phyloP scores from a whole-genome alignment of 176 grass and related monocot species.

The Lolium rigidum region DNA sequence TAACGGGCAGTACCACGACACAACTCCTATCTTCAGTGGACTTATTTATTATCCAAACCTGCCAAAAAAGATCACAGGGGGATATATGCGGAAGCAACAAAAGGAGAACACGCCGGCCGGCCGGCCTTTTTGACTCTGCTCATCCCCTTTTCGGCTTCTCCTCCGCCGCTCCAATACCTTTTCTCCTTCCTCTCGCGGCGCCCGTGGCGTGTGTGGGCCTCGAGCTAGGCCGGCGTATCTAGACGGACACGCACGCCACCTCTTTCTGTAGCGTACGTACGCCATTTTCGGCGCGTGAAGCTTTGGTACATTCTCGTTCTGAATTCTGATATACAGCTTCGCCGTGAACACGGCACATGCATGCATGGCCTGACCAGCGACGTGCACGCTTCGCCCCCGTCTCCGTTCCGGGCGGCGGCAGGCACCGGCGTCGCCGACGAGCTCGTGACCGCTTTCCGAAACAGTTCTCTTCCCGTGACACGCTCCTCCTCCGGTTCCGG shows the following conservation, averaged over 20 bases:
- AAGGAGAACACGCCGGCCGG: neutral
- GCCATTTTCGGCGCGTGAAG: neutral
- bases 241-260: neutral
- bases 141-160: neutral
- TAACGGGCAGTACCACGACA: neutral
- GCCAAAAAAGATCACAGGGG: neutral
- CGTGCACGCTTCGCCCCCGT: neutral
- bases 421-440: neutral
- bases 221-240: neutral
- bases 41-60: neutral
- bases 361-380: neutral
- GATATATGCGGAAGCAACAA: constrained; percentile 38
- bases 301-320: neutral
- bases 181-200: neutral
- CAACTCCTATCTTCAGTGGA: neutral
- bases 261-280: neutral
- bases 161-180: neutral
- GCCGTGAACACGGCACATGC: neutral
- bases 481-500: neutral
- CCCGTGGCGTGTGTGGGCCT: neutral
- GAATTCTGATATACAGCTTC: neutral
- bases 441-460: neutral
- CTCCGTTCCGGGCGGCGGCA: neutral
- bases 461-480: neutral
- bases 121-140: constrained; percentile 32